A percentile compares a stretch with the other conserved stretches of the same genome.
Evolutionary conservation across 257 asterid species (phyloP).

Genomic region (Ophiorrhiza pumila): DNA sequence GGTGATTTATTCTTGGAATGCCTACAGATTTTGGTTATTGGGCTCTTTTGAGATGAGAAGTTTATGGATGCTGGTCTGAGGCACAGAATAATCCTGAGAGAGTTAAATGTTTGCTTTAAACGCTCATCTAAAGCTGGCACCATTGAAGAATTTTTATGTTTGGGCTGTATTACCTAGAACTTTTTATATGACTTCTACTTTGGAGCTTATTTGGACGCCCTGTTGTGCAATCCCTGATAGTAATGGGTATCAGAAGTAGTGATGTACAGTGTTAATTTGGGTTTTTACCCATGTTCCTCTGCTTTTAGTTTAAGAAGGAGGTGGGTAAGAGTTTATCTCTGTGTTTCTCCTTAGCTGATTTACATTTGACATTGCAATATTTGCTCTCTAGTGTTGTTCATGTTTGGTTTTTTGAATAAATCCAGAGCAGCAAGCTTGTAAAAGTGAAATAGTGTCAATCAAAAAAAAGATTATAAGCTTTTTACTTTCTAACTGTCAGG

Average conservation of each 20-base stretch:
- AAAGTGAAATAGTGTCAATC: neutral
- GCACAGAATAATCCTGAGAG: neutral
- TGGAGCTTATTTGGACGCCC: conserved; percentile 21
- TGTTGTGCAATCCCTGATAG: conserved; percentile 2
- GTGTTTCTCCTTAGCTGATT: neutral
- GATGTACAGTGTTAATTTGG: conserved; percentile 19
- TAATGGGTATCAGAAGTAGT: conserved; percentile 12
- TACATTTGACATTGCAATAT: neutral
- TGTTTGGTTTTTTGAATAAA: neutral
- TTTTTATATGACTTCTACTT: neutral
- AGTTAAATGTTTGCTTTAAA: neutral
- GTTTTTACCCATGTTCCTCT: conserved; percentile 12
- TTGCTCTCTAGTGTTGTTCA: neutral
- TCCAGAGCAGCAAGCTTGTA: neutral
- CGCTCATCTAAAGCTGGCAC: neutral
- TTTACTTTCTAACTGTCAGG: neutral
- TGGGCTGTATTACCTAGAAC: neutral
- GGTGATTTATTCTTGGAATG: neutral
- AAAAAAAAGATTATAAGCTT: neutral
- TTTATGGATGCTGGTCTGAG: neutral
- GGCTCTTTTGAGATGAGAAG: neutral
- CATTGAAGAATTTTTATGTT: neutral
- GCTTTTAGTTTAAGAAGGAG: conserved; percentile 11
- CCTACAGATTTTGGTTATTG: neutral
- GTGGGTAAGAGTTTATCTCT: conserved; percentile 1